These are phyloP conservation scores for Cucurbita maxima DNA, from an alignment of 306 rosid genomes.

Conservation along the genomic window DNA sequence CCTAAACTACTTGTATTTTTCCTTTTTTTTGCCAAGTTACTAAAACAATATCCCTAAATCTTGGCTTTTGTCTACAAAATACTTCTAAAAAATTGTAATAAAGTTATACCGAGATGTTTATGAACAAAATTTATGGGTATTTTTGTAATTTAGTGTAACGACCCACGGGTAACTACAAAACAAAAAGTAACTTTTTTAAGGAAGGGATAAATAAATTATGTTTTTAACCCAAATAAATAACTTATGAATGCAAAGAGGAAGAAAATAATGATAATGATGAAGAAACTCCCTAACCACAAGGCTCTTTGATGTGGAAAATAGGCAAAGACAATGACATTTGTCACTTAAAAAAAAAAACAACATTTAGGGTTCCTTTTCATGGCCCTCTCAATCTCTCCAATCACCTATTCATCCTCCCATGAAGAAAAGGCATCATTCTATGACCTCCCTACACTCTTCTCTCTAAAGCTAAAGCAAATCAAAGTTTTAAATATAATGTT, in stretches of 20 bases:
- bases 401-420: background rate
- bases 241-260: background rate
- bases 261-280: background rate
- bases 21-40: background rate
- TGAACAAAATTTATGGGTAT: too few species aligned
- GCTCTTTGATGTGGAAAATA: background rate
- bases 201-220: background rate
- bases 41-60: too few species aligned
- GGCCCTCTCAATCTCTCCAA: background rate
- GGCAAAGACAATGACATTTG: background rate
- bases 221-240: background rate
- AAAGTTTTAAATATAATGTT: background rate
- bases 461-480: background rate
- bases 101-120: too few species aligned
- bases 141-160: background rate
- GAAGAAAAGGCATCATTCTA: background rate
- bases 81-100: too few species aligned
- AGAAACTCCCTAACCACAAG: background rate
- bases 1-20: background rate
- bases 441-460: background rate
- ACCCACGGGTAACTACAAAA: background rate
- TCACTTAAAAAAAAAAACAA: background rate
- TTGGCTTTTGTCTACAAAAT: too few species aligned
- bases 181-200: background rate
- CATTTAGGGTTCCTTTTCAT: background rate